phyloP scores from a whole-genome alignment of 352 stramenopile species.

The Pythium scleroteichum region DNA sequence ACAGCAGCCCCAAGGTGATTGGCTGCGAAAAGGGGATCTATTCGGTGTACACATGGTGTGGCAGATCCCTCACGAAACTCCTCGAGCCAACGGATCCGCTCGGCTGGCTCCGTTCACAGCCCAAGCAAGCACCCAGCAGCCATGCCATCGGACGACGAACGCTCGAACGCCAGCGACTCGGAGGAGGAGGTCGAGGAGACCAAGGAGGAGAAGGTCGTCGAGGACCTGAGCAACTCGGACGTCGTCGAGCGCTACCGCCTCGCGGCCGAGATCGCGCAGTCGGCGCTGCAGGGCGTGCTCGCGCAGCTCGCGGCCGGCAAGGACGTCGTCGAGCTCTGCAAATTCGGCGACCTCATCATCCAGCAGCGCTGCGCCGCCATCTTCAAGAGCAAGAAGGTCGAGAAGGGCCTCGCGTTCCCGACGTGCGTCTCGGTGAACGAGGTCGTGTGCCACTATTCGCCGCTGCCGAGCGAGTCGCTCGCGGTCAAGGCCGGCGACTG shows the following conservation, averaged over 20 bases:
- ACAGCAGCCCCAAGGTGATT: too few species aligned
- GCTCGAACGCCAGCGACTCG: conserved; percentile 60
- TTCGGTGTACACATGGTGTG: conserved; percentile 2
- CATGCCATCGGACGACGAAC: conserved; percentile 61
- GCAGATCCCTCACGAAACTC: not conserved
- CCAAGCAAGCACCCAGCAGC: conserved; percentile 4
- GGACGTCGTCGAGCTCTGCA: conserved; percentile 95
- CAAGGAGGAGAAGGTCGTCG: conserved; percentile 61
- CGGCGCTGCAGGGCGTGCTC: conserved; percentile 96
- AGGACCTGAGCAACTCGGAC: conserved; percentile 90
- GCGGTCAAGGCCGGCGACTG: conserved; percentile 79
- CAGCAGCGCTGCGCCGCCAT: conserved; percentile 87
- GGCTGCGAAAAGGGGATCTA: not conserved
- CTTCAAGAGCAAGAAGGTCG: conserved; percentile 97
- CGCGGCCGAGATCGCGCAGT: conserved; percentile 98
- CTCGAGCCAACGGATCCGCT: not conserved
- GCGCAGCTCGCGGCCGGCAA: conserved; percentile 92
- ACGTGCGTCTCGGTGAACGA: conserved; percentile 99
- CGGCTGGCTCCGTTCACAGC: too few species aligned
- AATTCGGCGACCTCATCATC: conserved; percentile 89
- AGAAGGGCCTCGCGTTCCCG: conserved; percentile 99
- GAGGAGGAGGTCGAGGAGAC: conserved; percentile 73
- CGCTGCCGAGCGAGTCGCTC: conserved; percentile 88
- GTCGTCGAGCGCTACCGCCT: conserved; percentile 98
- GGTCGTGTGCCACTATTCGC: conserved; percentile 98